Base-by-base conservation (phyloP, 805 yeast genomes). In the Sugiyamaella mastotermitis region DNA sequence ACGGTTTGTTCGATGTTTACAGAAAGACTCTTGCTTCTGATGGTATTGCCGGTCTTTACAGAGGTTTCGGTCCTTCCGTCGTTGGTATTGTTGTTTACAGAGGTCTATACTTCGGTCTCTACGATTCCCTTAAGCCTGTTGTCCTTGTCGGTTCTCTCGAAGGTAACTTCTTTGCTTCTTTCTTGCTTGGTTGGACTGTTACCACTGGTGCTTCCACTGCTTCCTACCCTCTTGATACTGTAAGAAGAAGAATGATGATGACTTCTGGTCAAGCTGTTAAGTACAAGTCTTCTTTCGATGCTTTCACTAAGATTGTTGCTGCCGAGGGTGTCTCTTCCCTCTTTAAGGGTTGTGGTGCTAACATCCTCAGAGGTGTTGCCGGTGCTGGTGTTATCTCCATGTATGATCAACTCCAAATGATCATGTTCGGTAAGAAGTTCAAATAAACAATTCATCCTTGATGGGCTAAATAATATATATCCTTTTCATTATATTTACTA, bases 161-260 rank as follows among this genome's bases (percentile, higher is more conserved):
- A 71, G 94, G 94, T 69, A 77, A 80, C 65, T 87, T 87, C 92
- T 69, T 81, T 55, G 96, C 96, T 60, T 82, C 96, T 61, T 87
- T 87, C 94, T 68, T 80, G 62, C 78, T 87, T 68, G 97, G 97
- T 72, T 87, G 97, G 97, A 76, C 78, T 69, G 96, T 87, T 62
- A 87, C 97, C 70, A 87, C 95, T 55, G 95, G 87, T 81, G 95
- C 97, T 63, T 88, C 96, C 59, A 86, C 95, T 56, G 95, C 95
- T 68, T 87, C 96, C 66, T 87, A 87, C 83, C 97, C 97, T 78
- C 83, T 88, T 71, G 97, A 87, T 74, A 87, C 97, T 64, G 87
- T 87, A 66, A 87, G 97, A 83, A 86, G 97, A 83, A 86, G 97
- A 83, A 87, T 87, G 97, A 87, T 87, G 97, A 87, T 87, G 97